Evolutionary conservation across 2,329 filamentous ascomycete genomes (phyloP), one percentile per base, ranked within the genome.

Genomic region (Fusarium nelsonii): DNA sequence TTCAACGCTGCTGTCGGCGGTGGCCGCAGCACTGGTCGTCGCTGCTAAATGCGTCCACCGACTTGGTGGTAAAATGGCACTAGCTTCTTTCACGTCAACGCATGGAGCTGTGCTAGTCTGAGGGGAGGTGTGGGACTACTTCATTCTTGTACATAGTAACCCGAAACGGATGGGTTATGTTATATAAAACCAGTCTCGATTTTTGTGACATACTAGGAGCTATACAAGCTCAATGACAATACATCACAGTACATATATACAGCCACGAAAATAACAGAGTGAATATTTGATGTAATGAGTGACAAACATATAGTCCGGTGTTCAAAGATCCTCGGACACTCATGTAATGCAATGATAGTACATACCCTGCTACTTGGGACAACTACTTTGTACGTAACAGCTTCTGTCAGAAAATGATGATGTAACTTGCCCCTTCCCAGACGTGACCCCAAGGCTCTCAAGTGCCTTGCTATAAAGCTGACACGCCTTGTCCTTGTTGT

Each of bases 1-100:
- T 76, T 76, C 57, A 63, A 63, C 23, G 59, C 58, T 6, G 59
- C 59, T 15, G 58, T 28, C 46, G 46, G 59, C 3, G 59, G 16
- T 14, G 1, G 48, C 12, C 48, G 48, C 23, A 62, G 57, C 36
- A 59, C 59, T 14, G 44, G 30, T 8, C 46, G 51, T n/a, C 57
- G 59, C 9, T 55, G 8, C 14, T 62, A 63, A 45, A 28, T 34
- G 39, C 1, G 15, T 11, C 11, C 5, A 6, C 14, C 4, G 8
- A 20, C 2, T 4, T 20, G 18, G 9, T 11, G 7, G 15, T 10
- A 10, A 16, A 16, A 33, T 18, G 7, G 36, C 4, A 26, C 12
- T 1, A 1, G 6, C 18, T 34, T 34, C 20, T 15, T 8, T 30
- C 10, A n/a, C 37, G 34, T 30, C 34, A 40, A 32, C 16, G 6